Conservation (phyloP, 345 rosid species). For the Odontarrhena argentea region DNA sequence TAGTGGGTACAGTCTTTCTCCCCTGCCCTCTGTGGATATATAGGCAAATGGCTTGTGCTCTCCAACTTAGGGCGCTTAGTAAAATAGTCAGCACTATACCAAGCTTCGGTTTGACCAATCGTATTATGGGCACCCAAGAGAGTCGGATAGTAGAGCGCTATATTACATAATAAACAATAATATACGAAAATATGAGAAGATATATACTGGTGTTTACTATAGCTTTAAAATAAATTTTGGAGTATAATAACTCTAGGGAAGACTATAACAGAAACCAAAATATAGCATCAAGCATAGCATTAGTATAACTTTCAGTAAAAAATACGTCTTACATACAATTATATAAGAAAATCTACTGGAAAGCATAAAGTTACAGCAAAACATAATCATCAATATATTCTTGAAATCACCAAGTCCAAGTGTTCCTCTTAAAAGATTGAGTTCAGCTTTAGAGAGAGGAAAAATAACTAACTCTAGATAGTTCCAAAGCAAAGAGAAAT, state of each 20-base stretch:
- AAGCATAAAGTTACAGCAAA: conserved; percentile 30
- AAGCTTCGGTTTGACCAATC: conserved; percentile 92
- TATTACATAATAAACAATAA: conserved; percentile 67
- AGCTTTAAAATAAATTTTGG: conserved; percentile 42
- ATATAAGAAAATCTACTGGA: conserved; percentile 4
- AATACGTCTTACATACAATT: conserved; percentile 17
- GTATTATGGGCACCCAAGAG: conserved; percentile 77
- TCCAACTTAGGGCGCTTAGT: conserved; percentile 93
- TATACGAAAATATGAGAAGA: conserved; percentile 52
- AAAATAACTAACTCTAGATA: neutral
- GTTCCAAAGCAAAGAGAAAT: conserved; percentile 12
- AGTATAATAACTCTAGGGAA: conserved; percentile 18
- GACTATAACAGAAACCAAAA: conserved; percentile 35
- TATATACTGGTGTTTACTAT: conserved; percentile 53
- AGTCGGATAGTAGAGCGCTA: conserved; percentile 92
- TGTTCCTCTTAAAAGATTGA: neutral
- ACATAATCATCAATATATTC: conserved; percentile 6
- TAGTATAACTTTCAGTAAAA: conserved; percentile 23
- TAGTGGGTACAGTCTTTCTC: conserved; percentile 99
- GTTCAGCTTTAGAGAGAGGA: neutral
- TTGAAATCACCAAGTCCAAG: neutral
- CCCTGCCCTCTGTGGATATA: conserved; percentile 96
- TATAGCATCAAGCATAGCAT: conserved; percentile 26
- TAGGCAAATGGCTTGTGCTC: conserved; percentile 77
- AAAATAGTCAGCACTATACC: conserved; percentile 76